Percentiles rank a stretch among this genome's conserved stretches.
Evolutionary conservation across 2,329 filamentous ascomycete species (phyloP).

Genomic region (Pyricularia grisea): DNA sequence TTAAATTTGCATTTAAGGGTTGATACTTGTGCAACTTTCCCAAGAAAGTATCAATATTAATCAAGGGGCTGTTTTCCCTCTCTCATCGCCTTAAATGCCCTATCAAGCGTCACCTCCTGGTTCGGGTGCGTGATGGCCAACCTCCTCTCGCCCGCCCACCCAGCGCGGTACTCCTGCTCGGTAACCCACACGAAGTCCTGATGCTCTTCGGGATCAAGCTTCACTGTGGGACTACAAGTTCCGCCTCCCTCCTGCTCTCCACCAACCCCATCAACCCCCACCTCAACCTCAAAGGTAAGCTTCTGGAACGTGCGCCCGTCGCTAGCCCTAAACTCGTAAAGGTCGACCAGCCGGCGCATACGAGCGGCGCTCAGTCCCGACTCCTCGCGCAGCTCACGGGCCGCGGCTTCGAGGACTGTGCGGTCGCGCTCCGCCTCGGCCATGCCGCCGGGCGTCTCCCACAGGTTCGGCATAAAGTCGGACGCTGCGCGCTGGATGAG

Average conservation of each 20-base stretch:
- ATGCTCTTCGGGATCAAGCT: slow-evolving; percentile 30
- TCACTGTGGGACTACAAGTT: slow-evolving; percentile 12
- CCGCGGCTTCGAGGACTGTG: slow-evolving; percentile 20
- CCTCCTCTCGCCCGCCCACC: slow-evolving; percentile 16
- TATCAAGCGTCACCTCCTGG: slow-evolving; percentile 28
- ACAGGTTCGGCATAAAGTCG: slow-evolving; percentile 33
- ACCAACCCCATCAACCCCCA: slow-evolving; percentile 7
- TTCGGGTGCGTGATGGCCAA: slow-evolving; percentile 1
- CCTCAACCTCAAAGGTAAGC: slow-evolving; percentile 27
- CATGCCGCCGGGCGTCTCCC: slow-evolving; percentile 24
- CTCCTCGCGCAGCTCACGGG: slow-evolving; percentile 39
- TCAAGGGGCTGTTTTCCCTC: neutral
- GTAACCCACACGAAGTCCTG: slow-evolving; percentile 28
- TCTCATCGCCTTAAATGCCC: neutral
- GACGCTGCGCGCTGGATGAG: slow-evolving; percentile 34
- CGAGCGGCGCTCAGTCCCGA: slow-evolving; percentile 24
- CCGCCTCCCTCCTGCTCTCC: neutral
- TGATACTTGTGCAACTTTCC: neutral
- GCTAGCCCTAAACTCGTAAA: slow-evolving; percentile 10
- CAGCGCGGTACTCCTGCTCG: slow-evolving; percentile 24
- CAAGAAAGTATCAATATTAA: neutral
- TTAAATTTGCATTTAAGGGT: no score
- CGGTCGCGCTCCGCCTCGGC: slow-evolving; percentile 13
- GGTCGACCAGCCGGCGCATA: slow-evolving; percentile 19
- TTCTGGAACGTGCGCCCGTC: neutral